A percentile compares a stretch with the other conserved stretches of the same genome.
phyloP scores from a whole-genome alignment of 371 early-diverging fungal species.

The Smittium culicis region DNA sequence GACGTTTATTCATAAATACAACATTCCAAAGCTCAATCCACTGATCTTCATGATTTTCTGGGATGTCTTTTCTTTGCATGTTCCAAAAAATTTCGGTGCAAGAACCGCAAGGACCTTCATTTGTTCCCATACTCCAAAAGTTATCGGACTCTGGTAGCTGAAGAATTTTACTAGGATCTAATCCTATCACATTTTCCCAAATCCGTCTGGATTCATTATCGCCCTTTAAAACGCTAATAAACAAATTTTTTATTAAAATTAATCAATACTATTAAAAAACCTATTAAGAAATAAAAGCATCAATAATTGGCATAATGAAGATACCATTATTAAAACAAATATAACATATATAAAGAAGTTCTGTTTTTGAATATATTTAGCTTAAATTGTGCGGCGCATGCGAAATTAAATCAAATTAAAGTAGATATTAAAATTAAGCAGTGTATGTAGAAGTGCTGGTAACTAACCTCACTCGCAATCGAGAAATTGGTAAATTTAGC shows the following conservation, averaged over 20 bases:
- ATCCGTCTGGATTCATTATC: conserved; percentile 49
- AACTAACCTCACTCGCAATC: conserved; percentile 38
- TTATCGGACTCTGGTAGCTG: conserved; percentile 50
- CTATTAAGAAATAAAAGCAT: not conserved
- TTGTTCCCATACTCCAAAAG: conserved; percentile 74
- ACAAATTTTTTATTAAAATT: too few species aligned
- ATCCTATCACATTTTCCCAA: conserved; percentile 47
- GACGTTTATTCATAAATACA: conserved; percentile 66
- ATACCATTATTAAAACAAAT: not conserved
- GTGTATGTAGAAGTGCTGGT: not conserved
- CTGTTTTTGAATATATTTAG: too few species aligned
- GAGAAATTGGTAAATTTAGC: conserved; percentile 39
- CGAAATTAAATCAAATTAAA: too few species aligned
- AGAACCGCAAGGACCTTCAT: conserved; percentile 69
- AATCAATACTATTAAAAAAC: too few species aligned
- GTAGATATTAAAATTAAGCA: too few species aligned
- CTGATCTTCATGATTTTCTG: conserved; percentile 33
- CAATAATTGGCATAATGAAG: not conserved
- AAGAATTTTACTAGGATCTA: conserved; percentile 45
- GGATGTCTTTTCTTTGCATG: conserved; percentile 36
- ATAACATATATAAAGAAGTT: not conserved
- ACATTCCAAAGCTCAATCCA: conserved; percentile 77
- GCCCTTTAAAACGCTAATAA: conserved; percentile 40
- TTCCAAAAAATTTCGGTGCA: conserved; percentile 76
- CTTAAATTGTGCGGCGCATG: too few species aligned